Percentiles rank a stretch among this genome's conserved stretches.
Evolutionary conservation across 2,329 filamentous ascomycete species (phyloP).

Genomic region (Onygenales sp.): DNA sequence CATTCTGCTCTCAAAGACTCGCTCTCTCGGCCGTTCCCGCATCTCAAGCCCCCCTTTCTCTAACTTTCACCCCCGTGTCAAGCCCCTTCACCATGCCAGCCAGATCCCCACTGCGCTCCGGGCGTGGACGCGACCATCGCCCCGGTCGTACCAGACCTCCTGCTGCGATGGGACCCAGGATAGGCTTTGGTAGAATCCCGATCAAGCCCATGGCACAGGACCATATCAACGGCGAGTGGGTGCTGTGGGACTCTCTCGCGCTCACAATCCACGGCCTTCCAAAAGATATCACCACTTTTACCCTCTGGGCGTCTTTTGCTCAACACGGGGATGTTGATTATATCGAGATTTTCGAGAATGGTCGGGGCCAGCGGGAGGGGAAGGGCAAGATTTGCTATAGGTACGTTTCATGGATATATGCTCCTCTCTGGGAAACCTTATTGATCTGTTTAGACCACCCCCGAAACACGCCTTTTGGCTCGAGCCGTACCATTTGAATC

Average conservation of each 20-base stretch:
- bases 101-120: background rate
- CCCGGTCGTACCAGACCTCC: no score
- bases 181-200: background rate
- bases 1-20: no score
- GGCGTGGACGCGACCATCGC: background rate
- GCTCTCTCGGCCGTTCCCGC: no score
- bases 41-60: no score
- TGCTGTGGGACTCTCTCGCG: conserved; percentile 28
- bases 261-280: conserved; percentile 29
- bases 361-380: conserved; percentile 28
- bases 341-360: conserved; percentile 47
- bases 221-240: conserved; percentile 24
- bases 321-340: conserved; percentile 44
- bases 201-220: background rate
- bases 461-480: conserved; percentile 45
- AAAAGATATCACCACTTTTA: conserved; percentile 22
- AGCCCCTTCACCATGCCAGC: no score
- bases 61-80: background rate
- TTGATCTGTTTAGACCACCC: conserved; percentile 34
- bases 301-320: conserved; percentile 45
- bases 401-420: conserved; percentile 12
- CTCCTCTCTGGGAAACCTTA: background rate
- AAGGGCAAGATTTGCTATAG: conserved; percentile 47
- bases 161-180: background rate
- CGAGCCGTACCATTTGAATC: conserved; percentile 18